Evolutionary conservation across 768 basidiomycete genomes (phyloP).

Genomic region (Trichaptum fuscoviolaceum): DNA sequence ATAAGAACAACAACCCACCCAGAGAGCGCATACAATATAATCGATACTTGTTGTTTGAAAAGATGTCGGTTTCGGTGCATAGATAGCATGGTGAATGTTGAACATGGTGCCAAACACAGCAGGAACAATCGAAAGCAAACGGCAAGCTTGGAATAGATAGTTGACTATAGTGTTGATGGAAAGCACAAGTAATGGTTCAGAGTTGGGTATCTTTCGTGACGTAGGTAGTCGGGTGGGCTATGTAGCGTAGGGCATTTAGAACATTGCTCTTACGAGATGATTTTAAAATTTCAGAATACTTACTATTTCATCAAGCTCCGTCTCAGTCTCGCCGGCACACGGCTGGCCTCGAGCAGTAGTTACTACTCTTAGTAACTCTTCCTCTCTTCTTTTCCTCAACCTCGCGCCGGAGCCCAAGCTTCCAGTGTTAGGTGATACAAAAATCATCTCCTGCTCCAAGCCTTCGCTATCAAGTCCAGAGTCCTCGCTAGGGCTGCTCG

Average conservation of each 20-base stretch:
- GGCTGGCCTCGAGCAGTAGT: constrained; percentile 55
- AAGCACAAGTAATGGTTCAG: constrained; percentile 42
- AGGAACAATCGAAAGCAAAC: constrained; percentile 68
- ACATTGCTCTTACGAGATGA: constrained; percentile 3
- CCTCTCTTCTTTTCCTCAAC: constrained; percentile 17
- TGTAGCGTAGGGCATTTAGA: constrained; percentile 7
- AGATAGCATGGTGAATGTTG: constrained; percentile 51
- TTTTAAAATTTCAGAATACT: constrained; percentile 22
- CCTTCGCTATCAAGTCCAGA: background rate
- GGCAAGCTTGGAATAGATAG: constrained; percentile 64
- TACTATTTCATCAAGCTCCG: constrained; percentile 73
- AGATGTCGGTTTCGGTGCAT: constrained; percentile 36
- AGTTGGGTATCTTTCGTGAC: constrained; percentile 50
- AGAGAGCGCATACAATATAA: constrained; percentile 61
- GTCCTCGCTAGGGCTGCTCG: background rate
- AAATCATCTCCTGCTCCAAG: background rate
- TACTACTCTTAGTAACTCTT: constrained; percentile 30
- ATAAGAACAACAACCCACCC: constrained; percentile 43
- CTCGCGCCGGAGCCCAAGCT: background rate
- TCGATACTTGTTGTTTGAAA: constrained; percentile 44
- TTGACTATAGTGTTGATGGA: constrained; percentile 46
- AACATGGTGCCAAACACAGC: constrained; percentile 60
- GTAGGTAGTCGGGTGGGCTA: constrained; percentile 68
- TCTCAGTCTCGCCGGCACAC: constrained; percentile 75
- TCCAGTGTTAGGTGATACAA: background rate